Base-by-base conservation (phyloP, 768 basidiomycete genomes). In the Coprinopsis marcescibilis region DNA sequence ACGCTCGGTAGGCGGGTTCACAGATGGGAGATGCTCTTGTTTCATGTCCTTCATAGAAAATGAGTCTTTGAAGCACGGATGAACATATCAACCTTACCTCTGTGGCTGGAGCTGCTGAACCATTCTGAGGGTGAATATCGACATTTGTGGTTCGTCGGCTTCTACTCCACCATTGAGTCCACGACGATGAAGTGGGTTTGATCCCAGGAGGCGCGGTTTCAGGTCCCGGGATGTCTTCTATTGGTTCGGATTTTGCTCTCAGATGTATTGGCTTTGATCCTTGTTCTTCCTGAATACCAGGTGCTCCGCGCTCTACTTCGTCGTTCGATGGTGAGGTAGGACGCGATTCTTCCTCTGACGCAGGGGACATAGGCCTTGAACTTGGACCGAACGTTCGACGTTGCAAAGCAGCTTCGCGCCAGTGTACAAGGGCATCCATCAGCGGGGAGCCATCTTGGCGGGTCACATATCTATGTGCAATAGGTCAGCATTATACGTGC, bases 111-210 rank as follows among this genome's bases (percentile, higher is more conserved):
- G 52, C 33, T 15, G 65, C 64, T 17, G 59, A 65, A 11, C 53
- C 52, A 43, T 51, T 56, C 20, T 33, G 26, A 45, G 45, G 20
- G 8, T 27, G 15, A 15, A 48, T 49, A 12, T 40, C 43, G 19
- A 56, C 59, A 24, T 40, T 24, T n/a, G 35, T 6, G 3, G 63
- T 69, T 44, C 64, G 66, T 45, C 71, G 64, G 62, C 78, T 83
- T 15, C 85, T 71, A 50, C 76, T 81, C 89, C 87, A 93, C 90
- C 89, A 91, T 30, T 80, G 76, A 29, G 77, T 78, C 89, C 88
- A 91, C n/a, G 81, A 83, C 1, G 77, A 75, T 12, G 80, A 78
- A 0, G 76, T 74, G 3, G 77, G 74, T 55, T 72, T 71, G 29
- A 55, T 56, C 6, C 52, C 46, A 3, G 60, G 51, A 7, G 52